These are phyloP conservation scores for Stemphylium vesicarium DNA, from an alignment of 2,329 filamentous ascomycete species.

Conservation along the genomic window DNA sequence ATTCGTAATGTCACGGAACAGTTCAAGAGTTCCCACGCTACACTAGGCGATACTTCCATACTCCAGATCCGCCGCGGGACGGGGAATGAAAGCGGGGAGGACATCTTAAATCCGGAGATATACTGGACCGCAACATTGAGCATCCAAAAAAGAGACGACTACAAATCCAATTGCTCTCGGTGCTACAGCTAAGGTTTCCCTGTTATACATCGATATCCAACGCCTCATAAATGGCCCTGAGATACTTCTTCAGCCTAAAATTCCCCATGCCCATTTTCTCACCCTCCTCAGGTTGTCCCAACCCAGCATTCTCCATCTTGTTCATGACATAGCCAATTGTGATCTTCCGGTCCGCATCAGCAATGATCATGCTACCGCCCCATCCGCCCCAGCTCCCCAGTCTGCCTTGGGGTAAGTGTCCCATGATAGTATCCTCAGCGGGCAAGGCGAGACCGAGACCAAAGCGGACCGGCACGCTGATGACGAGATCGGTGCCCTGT, in stretches of 20 bases:
- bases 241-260: constrained; percentile 8
- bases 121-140: too few relatives aligned
- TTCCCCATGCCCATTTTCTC: constrained; percentile 13
- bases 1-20: too few relatives aligned
- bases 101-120: too few relatives aligned
- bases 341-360: constrained; percentile 21
- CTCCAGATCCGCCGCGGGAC: too few relatives aligned
- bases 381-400: constrained; percentile 26
- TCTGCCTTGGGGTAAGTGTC: constrained; percentile 19
- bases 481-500: constrained; percentile 12
- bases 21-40: too few relatives aligned
- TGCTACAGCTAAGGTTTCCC: too few relatives aligned
- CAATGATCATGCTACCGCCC: constrained; percentile 22
- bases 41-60: too few relatives aligned
- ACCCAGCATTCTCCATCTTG: constrained; percentile 17
- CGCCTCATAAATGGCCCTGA: constrained; percentile 19
- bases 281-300: background rate
- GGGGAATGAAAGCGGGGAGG: too few relatives aligned
- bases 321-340: constrained; percentile 30
- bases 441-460: constrained; percentile 21
- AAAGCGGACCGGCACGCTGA: background rate
- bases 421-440: background rate
- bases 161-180: too few relatives aligned
- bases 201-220: constrained; percentile 1
- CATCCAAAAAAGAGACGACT: too few relatives aligned